phyloP scores from a whole-genome alignment of 2,329 filamentous ascomycete species.

The Hirsutella minnesotensis region DNA sequence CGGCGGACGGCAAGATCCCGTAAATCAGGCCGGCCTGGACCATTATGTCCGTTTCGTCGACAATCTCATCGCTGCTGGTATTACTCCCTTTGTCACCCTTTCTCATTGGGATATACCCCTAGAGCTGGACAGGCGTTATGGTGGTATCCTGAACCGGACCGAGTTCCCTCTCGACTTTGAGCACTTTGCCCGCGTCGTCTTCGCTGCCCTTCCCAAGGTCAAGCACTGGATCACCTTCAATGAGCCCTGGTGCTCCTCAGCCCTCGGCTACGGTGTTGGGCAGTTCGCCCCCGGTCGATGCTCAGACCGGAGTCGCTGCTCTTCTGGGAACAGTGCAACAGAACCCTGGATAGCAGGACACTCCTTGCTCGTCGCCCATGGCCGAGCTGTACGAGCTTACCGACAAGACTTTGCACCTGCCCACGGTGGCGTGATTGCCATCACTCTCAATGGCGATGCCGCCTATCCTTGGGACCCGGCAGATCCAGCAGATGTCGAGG shows the following conservation, averaged over 20 bases:
- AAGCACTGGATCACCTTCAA: conserved; percentile 27
- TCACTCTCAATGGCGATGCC: conserved; percentile 25
- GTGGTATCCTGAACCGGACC: conserved; percentile 19
- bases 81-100: conserved; percentile 50
- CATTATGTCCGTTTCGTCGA: conserved; percentile 51
- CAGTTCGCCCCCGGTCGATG: not conserved
- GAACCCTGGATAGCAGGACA: conserved; percentile 25
- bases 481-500: conserved; percentile 14
- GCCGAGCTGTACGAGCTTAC: conserved; percentile 18
- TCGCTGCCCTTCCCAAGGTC: conserved; percentile 23
- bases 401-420: conserved; percentile 16
- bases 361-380: conserved; percentile 23
- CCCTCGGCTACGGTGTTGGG: not conserved
- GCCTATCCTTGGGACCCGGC: conserved; percentile 22
- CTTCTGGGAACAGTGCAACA: conserved; percentile 17
- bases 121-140: conserved; percentile 22
- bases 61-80: conserved; percentile 41
- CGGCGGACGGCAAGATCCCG: conserved; percentile 47
- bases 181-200: conserved; percentile 23
- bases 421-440: conserved; percentile 20
- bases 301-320: not conserved
- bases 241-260: conserved; percentile 17
- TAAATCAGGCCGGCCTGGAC: conserved; percentile 48
- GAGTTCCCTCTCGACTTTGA: conserved; percentile 22
- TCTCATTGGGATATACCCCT: conserved; percentile 49